phyloP scores from a whole-genome alignment of 1,284 basidiomycete genomes.

The Sanghuangporus sanghuang region DNA sequence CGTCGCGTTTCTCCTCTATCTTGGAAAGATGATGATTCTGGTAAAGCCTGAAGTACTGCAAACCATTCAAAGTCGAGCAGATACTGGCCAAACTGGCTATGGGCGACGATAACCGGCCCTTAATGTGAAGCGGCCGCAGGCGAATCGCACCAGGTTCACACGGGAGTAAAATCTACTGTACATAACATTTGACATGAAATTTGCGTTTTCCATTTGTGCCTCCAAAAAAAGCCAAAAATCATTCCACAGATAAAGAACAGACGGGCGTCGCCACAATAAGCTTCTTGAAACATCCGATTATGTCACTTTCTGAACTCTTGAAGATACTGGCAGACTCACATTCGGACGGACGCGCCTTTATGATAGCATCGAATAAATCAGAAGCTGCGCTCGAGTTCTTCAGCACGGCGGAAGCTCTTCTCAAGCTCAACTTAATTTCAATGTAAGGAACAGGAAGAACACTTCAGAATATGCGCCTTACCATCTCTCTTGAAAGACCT shows the following conservation, averaged over 20 bases:
- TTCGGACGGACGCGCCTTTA: no score
- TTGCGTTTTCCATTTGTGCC: no score
- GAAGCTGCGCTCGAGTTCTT: background rate
- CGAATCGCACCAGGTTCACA: background rate
- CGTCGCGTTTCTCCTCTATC: background rate
- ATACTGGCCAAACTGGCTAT: no score
- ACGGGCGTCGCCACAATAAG: no score
- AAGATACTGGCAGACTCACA: no score
- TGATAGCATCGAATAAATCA: background rate
- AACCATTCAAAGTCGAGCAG: no score
- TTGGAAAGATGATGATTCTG: background rate
- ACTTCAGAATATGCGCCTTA: background rate
- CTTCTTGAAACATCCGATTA: no score
- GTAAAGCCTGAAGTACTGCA: background rate
- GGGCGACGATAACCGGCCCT: background rate
- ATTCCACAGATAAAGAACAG: no score
- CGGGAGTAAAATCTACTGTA: no score
- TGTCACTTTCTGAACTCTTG: no score
- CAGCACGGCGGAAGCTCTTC: background rate
- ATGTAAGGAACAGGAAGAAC: background rate
- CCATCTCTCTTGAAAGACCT: slow-evolving; percentile 5
- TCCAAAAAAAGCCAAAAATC: no score
- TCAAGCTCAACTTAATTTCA: background rate
- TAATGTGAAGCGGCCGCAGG: background rate
- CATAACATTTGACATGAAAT: no score